phyloP scores from a whole-genome alignment of 805 yeast species.

The Isabelozyma pseudorhagii region DNA sequence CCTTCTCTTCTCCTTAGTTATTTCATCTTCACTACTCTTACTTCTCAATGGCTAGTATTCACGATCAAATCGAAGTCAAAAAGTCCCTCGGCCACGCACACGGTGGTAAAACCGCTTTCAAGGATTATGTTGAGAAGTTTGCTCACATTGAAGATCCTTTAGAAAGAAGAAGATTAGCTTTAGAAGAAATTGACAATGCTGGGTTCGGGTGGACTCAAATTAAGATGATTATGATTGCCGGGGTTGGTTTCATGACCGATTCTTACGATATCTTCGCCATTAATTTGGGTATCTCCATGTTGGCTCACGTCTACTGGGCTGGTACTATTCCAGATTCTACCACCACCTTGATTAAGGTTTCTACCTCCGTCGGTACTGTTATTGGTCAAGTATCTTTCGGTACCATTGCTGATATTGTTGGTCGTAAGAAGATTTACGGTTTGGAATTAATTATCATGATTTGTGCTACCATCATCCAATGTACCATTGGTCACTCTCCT shows the following conservation, averaged over 20 bases:
- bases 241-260: slow-evolving; percentile 93
- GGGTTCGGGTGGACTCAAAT: slow-evolving; percentile 79
- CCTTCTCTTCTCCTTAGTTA: background rate
- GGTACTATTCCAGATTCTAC: slow-evolving; percentile 69
- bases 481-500: slow-evolving; percentile 67
- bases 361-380: slow-evolving; percentile 92
- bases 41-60: slow-evolving; percentile 3
- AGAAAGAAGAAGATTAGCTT: slow-evolving; percentile 82
- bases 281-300: slow-evolving; percentile 76
- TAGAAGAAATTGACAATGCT: slow-evolving; percentile 80
- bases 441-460: slow-evolving; percentile 82
- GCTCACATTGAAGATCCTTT: slow-evolving; percentile 81
- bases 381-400: slow-evolving; percentile 89
- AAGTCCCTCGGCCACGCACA: slow-evolving; percentile 1
- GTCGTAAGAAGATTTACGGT: slow-evolving; percentile 89
- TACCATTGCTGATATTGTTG: slow-evolving; percentile 72
- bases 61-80: slow-evolving; percentile 2
- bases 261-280: slow-evolving; percentile 92
- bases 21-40: background rate
- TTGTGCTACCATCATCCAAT: slow-evolving; percentile 73
- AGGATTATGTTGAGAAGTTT: slow-evolving; percentile 74
- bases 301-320: slow-evolving; percentile 71
- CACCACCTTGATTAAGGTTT: slow-evolving; percentile 72
- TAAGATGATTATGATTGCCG: slow-evolving; percentile 78
- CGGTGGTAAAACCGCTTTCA: slow-evolving; percentile 88